Percentiles rank a stretch among this genome's conserved stretches.
Evolutionary conservation across 1,284 basidiomycete species (phyloP).

Genomic region (Ganoderma lingzhi): DNA sequence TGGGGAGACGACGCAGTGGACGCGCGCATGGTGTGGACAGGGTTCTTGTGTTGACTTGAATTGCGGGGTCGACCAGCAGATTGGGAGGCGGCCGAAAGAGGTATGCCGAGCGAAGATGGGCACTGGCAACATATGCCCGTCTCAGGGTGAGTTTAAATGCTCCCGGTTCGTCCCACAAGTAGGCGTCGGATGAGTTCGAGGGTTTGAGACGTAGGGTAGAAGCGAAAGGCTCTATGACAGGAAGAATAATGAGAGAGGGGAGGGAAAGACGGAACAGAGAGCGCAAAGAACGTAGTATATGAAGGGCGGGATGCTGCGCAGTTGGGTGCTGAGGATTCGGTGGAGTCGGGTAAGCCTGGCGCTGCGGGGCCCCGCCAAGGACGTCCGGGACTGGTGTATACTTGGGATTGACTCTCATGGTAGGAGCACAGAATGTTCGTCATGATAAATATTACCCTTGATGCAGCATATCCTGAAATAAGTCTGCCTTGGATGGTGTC

Average conservation of each 20-base stretch:
- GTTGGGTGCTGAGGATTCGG: not conserved
- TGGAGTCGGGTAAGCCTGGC: not conserved
- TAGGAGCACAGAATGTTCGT: not conserved
- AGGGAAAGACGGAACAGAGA: not conserved
- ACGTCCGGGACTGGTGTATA: not conserved
- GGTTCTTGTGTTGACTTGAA: not conserved
- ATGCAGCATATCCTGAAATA: not conserved
- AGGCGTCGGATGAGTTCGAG: not conserved
- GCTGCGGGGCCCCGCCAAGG: not conserved
- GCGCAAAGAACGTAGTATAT: not conserved
- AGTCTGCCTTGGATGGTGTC: not conserved
- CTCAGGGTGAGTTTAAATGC: conserved; percentile 1
- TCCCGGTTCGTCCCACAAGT: conserved; percentile 1
- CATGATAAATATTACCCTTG: not conserved
- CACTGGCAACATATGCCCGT: not conserved
- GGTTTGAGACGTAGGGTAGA: not conserved
- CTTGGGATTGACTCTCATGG: conserved; percentile 4
- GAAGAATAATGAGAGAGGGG: not conserved
- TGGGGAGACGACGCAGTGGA: not conserved
- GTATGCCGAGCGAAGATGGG: not conserved
- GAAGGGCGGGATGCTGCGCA: conserved; percentile 1
- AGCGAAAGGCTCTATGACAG: not conserved
- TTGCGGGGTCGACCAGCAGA: not conserved
- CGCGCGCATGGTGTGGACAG: not conserved
- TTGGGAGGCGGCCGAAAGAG: conserved; percentile 1